A percentile compares a stretch with the other conserved stretches of the same genome.
Conservation (phyloP, 2,329 filamentous ascomycete genomes). For the Claviceps digitariae region DNA sequence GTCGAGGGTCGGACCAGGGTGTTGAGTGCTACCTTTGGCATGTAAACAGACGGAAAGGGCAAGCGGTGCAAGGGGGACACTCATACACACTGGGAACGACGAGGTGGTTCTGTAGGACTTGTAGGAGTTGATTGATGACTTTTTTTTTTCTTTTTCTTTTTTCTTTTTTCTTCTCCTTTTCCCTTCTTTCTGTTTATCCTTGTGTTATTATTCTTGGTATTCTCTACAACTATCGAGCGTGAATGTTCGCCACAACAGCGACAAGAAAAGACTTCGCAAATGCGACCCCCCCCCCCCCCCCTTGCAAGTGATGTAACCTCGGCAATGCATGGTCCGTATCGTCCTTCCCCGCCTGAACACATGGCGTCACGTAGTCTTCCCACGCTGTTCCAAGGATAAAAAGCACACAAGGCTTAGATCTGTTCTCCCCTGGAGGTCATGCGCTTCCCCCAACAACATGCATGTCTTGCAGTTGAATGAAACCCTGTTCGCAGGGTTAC, state of each 20-base stretch:
- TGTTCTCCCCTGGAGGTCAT: no score
- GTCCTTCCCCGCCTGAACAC: background rate
- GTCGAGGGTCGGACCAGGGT: slow-evolving; percentile 4
- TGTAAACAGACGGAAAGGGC: slow-evolving; percentile 9
- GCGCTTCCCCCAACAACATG: background rate
- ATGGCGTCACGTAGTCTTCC: no score
- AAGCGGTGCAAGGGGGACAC: background rate
- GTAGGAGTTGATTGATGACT: slow-evolving; percentile 11
- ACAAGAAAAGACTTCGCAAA: no score
- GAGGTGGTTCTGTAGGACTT: slow-evolving; percentile 8
- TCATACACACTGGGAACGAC: background rate
- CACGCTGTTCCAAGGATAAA: no score
- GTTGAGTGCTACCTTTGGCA: slow-evolving; percentile 8
- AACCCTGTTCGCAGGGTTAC: background rate
- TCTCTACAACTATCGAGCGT: background rate
- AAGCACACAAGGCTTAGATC: no score
- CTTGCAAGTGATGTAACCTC: background rate
- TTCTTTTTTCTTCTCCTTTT: background rate
- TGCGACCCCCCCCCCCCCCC: no score
- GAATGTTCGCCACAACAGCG: background rate
- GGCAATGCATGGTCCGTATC: background rate
- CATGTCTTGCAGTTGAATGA: background rate
- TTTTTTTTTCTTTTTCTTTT: background rate
- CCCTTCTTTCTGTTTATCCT: background rate
- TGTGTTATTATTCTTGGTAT: background rate